These are phyloP conservation scores for Talaromyces thailandensis DNA, from an alignment of 495 filamentous ascomycete species.

Conservation along the genomic window DNA sequence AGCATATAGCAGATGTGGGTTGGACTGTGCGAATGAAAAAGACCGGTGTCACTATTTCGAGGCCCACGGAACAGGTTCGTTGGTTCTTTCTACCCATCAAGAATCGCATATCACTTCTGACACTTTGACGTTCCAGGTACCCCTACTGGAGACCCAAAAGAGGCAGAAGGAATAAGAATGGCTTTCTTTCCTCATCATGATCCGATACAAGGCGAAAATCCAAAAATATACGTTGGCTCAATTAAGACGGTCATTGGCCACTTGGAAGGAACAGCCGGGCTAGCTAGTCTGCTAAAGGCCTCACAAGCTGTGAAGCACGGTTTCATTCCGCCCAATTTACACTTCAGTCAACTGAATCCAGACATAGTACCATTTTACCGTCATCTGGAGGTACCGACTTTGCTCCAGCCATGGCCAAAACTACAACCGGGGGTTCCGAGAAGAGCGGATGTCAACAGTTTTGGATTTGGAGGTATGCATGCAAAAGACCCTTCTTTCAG, in stretches of 20 bases:
- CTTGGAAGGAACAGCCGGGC: constrained; percentile 46
- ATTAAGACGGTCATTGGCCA: constrained; percentile 48
- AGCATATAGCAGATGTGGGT: constrained; percentile 24
- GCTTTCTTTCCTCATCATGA: constrained; percentile 14
- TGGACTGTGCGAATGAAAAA: constrained; percentile 14
- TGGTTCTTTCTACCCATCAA: background rate
- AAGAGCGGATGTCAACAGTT: constrained; percentile 21
- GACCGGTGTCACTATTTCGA: constrained; percentile 32
- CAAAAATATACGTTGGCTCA: constrained; percentile 34
- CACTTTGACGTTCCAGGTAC: constrained; percentile 17
- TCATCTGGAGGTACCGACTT: constrained; percentile 3
- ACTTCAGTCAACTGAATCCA: constrained; percentile 44
- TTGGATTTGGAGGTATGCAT: constrained; percentile 10
- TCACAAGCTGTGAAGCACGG: constrained; percentile 36
- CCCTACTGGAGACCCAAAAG: constrained; percentile 29
- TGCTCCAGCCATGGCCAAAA: constrained; percentile 12
- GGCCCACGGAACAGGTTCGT: constrained; percentile 27
- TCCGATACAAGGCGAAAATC: background rate
- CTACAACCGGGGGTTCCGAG: constrained; percentile 6
- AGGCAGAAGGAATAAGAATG: constrained; percentile 24
- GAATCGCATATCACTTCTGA: background rate
- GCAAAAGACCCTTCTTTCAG: background rate
- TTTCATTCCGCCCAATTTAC: constrained; percentile 48
- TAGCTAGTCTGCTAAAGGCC: constrained; percentile 37
- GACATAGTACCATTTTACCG: constrained; percentile 12